These are phyloP conservation scores for Claviceps arundinis DNA, from an alignment of 2,329 filamentous ascomycete species.

Conservation along the genomic window DNA sequence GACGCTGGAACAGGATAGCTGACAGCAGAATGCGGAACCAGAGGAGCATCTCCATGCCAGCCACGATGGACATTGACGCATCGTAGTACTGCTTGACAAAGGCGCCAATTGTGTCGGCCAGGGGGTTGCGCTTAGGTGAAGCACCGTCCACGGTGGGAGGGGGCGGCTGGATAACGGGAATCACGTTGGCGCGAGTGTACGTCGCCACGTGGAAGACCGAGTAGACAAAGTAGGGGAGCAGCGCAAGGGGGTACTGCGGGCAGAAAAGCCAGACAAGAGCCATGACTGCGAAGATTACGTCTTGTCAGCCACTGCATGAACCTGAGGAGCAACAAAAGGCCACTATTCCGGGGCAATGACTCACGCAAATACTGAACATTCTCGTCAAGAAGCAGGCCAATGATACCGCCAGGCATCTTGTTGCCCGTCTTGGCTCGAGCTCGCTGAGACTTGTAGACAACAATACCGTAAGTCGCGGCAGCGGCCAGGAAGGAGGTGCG, in stretches of 20 bases:
- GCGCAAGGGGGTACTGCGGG: slow-evolving; percentile 76
- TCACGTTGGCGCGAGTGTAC: slow-evolving; percentile 85
- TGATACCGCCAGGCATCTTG: slow-evolving; percentile 41
- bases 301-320: no score
- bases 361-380: slow-evolving; percentile 95
- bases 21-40: slow-evolving; percentile 74
- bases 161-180: slow-evolving; percentile 70
- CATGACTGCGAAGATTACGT: slow-evolving; percentile 48
- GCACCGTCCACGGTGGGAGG: slow-evolving; percentile 40
- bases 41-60: slow-evolving; percentile 73
- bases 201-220: slow-evolving; percentile 97
- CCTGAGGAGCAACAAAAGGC: background rate
- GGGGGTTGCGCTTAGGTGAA: slow-evolving; percentile 44
- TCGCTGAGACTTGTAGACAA: slow-evolving; percentile 94
- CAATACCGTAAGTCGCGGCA: slow-evolving; percentile 88
- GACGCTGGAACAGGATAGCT: slow-evolving; percentile 75
- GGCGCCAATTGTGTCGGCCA: slow-evolving; percentile 71
- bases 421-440: slow-evolving; percentile 65
- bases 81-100: slow-evolving; percentile 99
- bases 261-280: slow-evolving; percentile 89
- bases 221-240: slow-evolving; percentile 92
- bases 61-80: slow-evolving; percentile 84
- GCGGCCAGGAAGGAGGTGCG: slow-evolving; percentile 82
- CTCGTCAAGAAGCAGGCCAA: slow-evolving; percentile 70
- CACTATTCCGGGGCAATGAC: slow-evolving; percentile 17